Conservation (phyloP, 495 filamentous ascomycete species). For the Lophiotrema nucula region DNA sequence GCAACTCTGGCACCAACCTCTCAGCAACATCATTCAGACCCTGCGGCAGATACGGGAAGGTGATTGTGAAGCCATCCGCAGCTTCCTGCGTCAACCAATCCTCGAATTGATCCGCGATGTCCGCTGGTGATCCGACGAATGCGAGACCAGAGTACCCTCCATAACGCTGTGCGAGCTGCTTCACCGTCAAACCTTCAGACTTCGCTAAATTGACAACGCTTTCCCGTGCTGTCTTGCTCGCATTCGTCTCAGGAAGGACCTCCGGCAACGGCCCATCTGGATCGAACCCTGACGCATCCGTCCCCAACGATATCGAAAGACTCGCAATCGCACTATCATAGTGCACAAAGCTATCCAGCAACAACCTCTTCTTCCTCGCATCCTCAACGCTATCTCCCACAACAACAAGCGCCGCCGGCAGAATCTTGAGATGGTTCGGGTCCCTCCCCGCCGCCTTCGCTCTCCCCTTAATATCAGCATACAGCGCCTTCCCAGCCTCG, state of each 20-base stretch:
- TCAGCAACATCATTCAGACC: constrained; percentile 53
- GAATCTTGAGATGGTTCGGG: constrained; percentile 45
- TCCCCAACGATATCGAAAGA: constrained; percentile 50
- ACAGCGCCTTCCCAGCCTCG: constrained; percentile 50
- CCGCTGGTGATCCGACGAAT: constrained; percentile 52
- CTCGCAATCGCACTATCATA: constrained; percentile 59
- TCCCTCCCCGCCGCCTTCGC: constrained; percentile 41
- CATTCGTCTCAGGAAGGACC: constrained; percentile 45
- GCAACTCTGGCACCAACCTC: constrained; percentile 52
- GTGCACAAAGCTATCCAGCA: constrained; percentile 54
- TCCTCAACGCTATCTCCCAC: constrained; percentile 54
- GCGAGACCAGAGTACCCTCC: constrained; percentile 54
- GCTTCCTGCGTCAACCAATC: constrained; percentile 49
- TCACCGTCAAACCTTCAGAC: constrained; percentile 48
- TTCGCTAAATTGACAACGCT: constrained; percentile 46
- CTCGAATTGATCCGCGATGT: constrained; percentile 51
- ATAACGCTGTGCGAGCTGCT: constrained; percentile 52
- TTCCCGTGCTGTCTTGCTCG: constrained; percentile 51
- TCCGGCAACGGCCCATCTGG: constrained; percentile 51
- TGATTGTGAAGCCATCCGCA: constrained; percentile 44
- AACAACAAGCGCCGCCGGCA: constrained; percentile 53
- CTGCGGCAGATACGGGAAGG: constrained; percentile 52
- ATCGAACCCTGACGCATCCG: constrained; percentile 49
- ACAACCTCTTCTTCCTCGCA: constrained; percentile 49
- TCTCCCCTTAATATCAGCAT: constrained; percentile 53